Evolutionary conservation across 805 yeast genomes (phyloP).

Genomic region (Metschnikowia bowlesiae): DNA sequence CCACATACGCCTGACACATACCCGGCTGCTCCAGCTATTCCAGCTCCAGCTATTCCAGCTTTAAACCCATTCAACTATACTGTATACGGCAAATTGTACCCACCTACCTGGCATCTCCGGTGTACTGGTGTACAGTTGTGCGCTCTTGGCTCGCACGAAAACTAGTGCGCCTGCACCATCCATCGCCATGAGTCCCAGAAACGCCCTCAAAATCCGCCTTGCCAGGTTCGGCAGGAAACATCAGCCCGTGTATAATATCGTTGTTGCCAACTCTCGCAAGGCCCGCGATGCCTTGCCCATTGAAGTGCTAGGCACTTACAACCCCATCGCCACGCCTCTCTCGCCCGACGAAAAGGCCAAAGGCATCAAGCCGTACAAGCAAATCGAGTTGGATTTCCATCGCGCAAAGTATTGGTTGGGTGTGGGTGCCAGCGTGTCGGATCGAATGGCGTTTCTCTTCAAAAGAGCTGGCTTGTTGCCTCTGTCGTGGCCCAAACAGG

Average conservation of each 20-base stretch:
- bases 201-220: conserved; percentile 74
- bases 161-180: not conserved
- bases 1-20: too few relatives aligned
- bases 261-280: conserved; percentile 70
- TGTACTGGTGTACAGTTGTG: not conserved
- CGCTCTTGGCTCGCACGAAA: not conserved
- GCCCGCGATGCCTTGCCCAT: conserved; percentile 87
- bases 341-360: conserved; percentile 54
- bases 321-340: conserved; percentile 73
- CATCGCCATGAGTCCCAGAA: conserved; percentile 12
- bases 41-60: too few relatives aligned
- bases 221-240: conserved; percentile 90
- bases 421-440: conserved; percentile 94
- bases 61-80: too few relatives aligned
- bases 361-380: conserved; percentile 65
- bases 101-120: not conserved
- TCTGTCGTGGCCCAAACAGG: conserved; percentile 55
- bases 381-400: conserved; percentile 77
- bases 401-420: conserved; percentile 96
- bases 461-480: conserved; percentile 71
- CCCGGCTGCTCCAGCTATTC: too few relatives aligned
- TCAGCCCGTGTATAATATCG: conserved; percentile 87
- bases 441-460: conserved; percentile 69
- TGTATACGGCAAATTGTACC: too few relatives aligned
- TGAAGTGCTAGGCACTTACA: conserved; percentile 92